Evolutionary conservation across 805 yeast genomes (phyloP), one percentile per base, ranked within the genome.

Genomic region (Candida railenensis): DNA sequence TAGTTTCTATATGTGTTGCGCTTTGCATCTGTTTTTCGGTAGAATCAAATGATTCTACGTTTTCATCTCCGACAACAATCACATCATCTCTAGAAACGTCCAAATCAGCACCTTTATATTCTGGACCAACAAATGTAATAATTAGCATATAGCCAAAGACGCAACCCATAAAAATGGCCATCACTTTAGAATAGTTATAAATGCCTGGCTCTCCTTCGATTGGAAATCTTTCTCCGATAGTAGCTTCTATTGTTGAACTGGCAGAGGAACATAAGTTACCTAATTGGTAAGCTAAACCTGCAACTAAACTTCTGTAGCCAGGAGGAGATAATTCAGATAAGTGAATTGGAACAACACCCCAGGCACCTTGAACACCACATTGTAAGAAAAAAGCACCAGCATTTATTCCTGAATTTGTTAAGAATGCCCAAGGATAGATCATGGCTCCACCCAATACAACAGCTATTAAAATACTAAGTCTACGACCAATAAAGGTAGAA

Each of bases 231-330:
- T 76, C 79, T 48, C 87, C 87, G 51, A 83, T 74, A 18, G 81
- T 79, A 25, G 83, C 66, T 63, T 83, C 87, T 51, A 83, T 83
- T n/a, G 88, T 83, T 0, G 86, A 78, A 1, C 85, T 78, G 3
- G 87, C 87, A 34, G 84, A 78, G 1, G 85, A 78, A 19, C 81
- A 82, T 57, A 83, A 70, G 65, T 83, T 83, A 69, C 89, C 89
- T 53, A 83, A 67, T 61, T 83, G 88, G 60, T 83, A 83, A 19
- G 85, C 71, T 30, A 76, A 73, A 59, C 89, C 89, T 37, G 79
- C 76, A 44, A 81, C 78, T 49, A 83, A 80, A 7, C 87, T 73
- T 62, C 83, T 73, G 66, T 77, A 81, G 49, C 78, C 80, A 18
- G 84, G 82, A 47, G 83, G 83, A 36, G 85, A 73, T 50, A 83